Base-by-base conservation (phyloP, 2,329 filamentous ascomycete genomes). In the Leptographium flavum region DNA sequence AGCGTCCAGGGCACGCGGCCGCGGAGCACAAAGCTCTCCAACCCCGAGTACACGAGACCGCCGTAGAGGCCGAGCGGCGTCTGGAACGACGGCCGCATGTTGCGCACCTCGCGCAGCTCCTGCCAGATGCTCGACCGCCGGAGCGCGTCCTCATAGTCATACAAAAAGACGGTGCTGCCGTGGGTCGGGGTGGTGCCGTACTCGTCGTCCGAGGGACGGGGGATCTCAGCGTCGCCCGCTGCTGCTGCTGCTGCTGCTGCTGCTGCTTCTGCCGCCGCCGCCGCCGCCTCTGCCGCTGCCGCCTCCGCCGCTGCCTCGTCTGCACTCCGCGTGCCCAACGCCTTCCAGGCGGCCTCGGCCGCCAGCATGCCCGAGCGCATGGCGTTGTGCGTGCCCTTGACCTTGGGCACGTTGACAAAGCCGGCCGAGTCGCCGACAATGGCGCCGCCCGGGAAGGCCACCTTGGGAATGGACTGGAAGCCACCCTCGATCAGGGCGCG, bases 311-410 rank as follows among this genome's bases (percentile, higher is more conserved):
- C 42, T 1, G 11, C 7, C 17, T 42, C 32, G 21, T 39, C 25
- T 7, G 25, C 25, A 30, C 81, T 11, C 71, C 66, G 6, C 58
- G 66, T 59, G 46, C 58, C 58, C 23, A 98, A 69, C 3, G 92
- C 92, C 23, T 73, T 72, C 71, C 80, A 96, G 3, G 90, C 79
- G 27, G 92, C 85, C 65, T 96, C 87, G 36, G 90, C 92, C 6
- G 92, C 92, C 42, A 98, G 71, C 83, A 98, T 96, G 50, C 90
- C 92, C 2, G 86, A 93, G 58, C 88, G 87, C 87, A 98, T 96
- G 43, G 92, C 87, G 40, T 92, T 95, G 64, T 98, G 92, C 0
- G 90, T 95, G 47, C 92, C 92, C 68, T 98, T 98, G 64, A 98
- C 86, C 69, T 98, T 98, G 52, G 92, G 92, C 15, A 98, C 83